phyloP scores from a whole-genome alignment of 768 basidiomycete species.

The Galerina sulciceps region DNA sequence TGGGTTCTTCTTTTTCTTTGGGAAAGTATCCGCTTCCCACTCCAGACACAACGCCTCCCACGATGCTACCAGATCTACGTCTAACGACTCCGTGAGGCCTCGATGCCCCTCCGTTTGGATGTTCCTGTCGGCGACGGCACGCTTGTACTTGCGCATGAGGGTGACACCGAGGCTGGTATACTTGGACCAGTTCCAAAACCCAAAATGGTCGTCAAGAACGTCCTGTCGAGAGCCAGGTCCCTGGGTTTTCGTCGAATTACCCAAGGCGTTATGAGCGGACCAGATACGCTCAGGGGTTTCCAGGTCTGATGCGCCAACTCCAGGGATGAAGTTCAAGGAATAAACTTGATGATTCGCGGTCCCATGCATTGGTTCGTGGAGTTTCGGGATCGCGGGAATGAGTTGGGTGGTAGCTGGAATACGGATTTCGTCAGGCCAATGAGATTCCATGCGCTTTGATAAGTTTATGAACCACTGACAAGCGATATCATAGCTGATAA shows the following conservation, averaged over 20 bases:
- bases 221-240: slow-evolving; percentile 31
- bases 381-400: slow-evolving; percentile 29
- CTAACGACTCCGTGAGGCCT: slow-evolving; percentile 12
- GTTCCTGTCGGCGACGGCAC: slow-evolving; percentile 15
- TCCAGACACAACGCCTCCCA: slow-evolving; percentile 18
- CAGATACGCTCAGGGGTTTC: slow-evolving; percentile 38
- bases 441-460: slow-evolving; percentile 8
- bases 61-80: neutral
- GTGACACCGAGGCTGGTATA: slow-evolving; percentile 21
- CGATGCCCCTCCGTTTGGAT: slow-evolving; percentile 14
- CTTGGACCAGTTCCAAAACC: slow-evolving; percentile 33
- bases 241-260: slow-evolving; percentile 35
- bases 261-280: slow-evolving; percentile 27
- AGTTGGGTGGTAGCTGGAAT: slow-evolving; percentile 1
- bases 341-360: slow-evolving; percentile 21
- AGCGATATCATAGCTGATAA: slow-evolving; percentile 32
- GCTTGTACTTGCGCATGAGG: slow-evolving; percentile 6
- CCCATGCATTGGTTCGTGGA: slow-evolving; percentile 33
- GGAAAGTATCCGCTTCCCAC: slow-evolving; percentile 14
- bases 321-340: slow-evolving; percentile 28
- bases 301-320: slow-evolving; percentile 29
- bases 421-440: neutral
- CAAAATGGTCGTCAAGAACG: slow-evolving; percentile 35
- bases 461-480: slow-evolving; percentile 30
- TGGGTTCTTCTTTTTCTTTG: slow-evolving; percentile 11